phyloP scores from a whole-genome alignment of 192 early-diverging fungal species.

The Coemansia erecta region DNA sequence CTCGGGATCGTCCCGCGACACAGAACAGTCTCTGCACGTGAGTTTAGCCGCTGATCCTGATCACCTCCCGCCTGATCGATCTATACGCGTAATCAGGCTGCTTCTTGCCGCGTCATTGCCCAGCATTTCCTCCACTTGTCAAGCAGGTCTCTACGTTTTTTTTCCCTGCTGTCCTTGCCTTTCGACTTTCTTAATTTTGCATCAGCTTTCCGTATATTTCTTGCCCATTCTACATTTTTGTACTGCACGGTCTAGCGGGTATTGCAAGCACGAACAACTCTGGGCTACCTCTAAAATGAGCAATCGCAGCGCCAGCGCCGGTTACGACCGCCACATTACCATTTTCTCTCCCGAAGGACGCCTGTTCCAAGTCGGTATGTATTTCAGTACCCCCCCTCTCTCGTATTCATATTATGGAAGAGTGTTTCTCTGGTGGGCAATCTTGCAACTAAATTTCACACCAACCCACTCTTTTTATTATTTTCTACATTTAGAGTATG shows the following conservation, averaged over 20 bases:
- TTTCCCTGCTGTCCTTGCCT: not conserved
- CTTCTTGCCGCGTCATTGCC: not conserved
- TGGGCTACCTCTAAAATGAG: constrained; percentile 26
- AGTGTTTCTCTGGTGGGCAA: not conserved
- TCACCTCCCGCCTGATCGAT: no score
- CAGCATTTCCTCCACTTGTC: not conserved
- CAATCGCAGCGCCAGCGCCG: constrained; percentile 55
- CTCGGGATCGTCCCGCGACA: no score
- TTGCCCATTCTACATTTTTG: no score
- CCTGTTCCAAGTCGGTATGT: constrained; percentile 97
- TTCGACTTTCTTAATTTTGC: not conserved
- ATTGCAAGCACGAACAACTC: no score
- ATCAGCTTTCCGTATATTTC: not conserved
- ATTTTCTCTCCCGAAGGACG: constrained; percentile 99
- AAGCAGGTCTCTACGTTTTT: not conserved
- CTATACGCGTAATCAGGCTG: not conserved
- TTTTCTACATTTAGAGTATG: constrained; percentile 77
- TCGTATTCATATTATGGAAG: not conserved
- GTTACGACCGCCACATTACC: constrained; percentile 99
- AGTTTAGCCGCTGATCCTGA: no score
- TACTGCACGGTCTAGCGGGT: no score
- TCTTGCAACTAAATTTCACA: not conserved
- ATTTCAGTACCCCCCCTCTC: not conserved
- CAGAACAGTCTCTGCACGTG: no score
- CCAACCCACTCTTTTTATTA: not conserved